These are phyloP conservation scores for Gnomoniopsis smithogilvyi DNA, from an alignment of 2,329 filamentous ascomycete species.

Conservation along the genomic window DNA sequence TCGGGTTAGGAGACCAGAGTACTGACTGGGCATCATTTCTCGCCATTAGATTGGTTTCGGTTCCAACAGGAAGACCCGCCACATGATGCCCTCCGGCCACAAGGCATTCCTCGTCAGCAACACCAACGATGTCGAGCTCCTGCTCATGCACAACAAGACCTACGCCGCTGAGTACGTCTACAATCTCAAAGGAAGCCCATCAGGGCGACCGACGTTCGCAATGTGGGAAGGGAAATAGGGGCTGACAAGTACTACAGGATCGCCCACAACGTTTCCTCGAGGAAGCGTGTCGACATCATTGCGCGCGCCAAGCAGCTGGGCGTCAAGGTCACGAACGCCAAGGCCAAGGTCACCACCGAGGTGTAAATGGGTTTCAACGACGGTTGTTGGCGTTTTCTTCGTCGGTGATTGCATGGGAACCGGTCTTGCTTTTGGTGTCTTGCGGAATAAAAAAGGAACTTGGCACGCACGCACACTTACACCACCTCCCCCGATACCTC, in stretches of 20 bases:
- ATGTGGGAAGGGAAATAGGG: not conserved
- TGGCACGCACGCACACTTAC: conserved; percentile 15
- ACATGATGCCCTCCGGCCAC: conserved; percentile 98
- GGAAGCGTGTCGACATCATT: conserved; percentile 98
- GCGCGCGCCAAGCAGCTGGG: conserved; percentile 95
- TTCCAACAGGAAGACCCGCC: conserved; percentile 98
- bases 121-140: conserved; percentile 89
- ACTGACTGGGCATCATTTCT: conserved; percentile 2
- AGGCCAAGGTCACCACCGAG: conserved; percentile 98
- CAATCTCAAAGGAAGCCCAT: too few species aligned
- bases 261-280: conserved; percentile 93
- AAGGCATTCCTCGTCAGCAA: conserved; percentile 99
- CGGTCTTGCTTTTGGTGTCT: conserved; percentile 22
- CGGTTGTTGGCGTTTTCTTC: conserved; percentile 16
- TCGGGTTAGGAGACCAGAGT: not conserved
- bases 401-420: conserved; percentile 22
- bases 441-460: conserved; percentile 18
- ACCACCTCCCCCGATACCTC: conserved; percentile 5
- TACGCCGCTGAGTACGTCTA: conserved; percentile 92
- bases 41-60: conserved; percentile 85
- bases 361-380: conserved; percentile 47
- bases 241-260: conserved; percentile 60
- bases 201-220: not conserved
- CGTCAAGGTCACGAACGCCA: conserved; percentile 99
- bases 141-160: conserved; percentile 99